Evolutionary conservation across 2,329 filamentous ascomycete genomes (phyloP), one percentile per base, ranked within the genome.

Genomic region (Rhytidhysteron rufulum): DNA sequence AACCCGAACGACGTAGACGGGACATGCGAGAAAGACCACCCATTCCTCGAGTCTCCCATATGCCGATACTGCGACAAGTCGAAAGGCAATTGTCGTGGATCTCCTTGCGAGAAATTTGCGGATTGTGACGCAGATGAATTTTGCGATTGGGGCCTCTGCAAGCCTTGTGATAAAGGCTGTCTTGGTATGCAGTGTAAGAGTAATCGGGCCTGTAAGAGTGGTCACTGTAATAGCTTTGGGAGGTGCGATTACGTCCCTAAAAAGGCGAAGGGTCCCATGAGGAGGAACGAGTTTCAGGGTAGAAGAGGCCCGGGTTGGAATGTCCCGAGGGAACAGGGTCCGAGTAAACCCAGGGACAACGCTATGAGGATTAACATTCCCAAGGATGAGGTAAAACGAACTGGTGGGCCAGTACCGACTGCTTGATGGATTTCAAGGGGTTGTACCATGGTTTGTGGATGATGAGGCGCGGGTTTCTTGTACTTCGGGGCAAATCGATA

Each of bases 151-250:
- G 55, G 57, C 2, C 8, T 45, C 1, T 65, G 61, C 35, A 48
- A 44, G 6, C 20, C 44, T 1, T 65, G 61, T 31, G 4, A 41
- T 0, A 32, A 17, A 1, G 39, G 47, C 1, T 63, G 59, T 36
- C 47, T 60, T 4, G 59, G 59, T 4, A 43, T 45, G 0, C 37
- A 34, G 0, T 65, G 61, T 43, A 50, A 43, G 22, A 53, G 43
- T 20, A 56, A 51, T 27, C 53, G 55, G 22, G 49, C 44, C n/a
- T 63, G 61, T 27, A 61, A 58, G 37, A 63, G 59, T 1, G 60
- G 60, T 0, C 58, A 50, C 34, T 65, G 61, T 25, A 65, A 63
- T 16, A 34, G 35, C 1, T 39, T 55, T 24, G 59, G 54, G 0
- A 43, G 50, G 0, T 65, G 61, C 25, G 60, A 63, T 43, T 61